Base-by-base conservation (phyloP, 306 rosid species). In the Comarum palustre region DNA sequence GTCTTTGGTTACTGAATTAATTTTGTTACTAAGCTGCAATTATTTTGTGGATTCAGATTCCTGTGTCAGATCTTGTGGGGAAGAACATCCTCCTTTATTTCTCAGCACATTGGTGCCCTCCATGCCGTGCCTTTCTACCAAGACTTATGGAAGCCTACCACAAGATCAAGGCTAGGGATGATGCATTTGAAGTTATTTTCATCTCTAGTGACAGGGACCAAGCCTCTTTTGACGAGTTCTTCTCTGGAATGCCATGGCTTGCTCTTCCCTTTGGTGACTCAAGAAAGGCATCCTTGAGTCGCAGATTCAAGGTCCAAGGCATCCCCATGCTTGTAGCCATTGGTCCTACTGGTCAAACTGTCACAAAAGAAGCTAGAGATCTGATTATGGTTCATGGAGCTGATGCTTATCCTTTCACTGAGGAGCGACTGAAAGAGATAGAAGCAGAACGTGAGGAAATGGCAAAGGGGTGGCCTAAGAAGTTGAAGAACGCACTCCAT, bases 91-190 rank as follows among this genome's bases (percentile, higher is more conserved):
- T 93, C 43, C 86, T 93, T 20, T 93, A 90, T 79, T 93, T 93
- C 87, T 93, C 97, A 45, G 98, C 93, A 11, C 90, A 89, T 11
- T 89, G 97, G 96, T 87, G 96, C 73, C 88, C 90, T 45, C 92
- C 93, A 38, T 90, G 93, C 77, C 89, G 89, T 24, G 89, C 89
- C 48, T 90, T 93, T 82, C 73, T 85, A 24, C 98, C 96, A 39
- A 87, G 86, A 74, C 92, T 90, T 48, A 32, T 70, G 8, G 83
- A 90, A 45, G 83, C 85, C 76, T 93, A 88, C 50, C 63, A 83
- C 24, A 81, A 84, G 82, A 89, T 90, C 15, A 93, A 88, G 82
- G 89, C 72, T 41, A 85, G 80, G 34, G 81, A 81, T 64, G 79
- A 79, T 62, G 86, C 86, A 25, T 78, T 93, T 13, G 96, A 93